Evolutionary conservation across 257 asterid genomes (phyloP).

Genomic region (Nicotiana paniculata): DNA sequence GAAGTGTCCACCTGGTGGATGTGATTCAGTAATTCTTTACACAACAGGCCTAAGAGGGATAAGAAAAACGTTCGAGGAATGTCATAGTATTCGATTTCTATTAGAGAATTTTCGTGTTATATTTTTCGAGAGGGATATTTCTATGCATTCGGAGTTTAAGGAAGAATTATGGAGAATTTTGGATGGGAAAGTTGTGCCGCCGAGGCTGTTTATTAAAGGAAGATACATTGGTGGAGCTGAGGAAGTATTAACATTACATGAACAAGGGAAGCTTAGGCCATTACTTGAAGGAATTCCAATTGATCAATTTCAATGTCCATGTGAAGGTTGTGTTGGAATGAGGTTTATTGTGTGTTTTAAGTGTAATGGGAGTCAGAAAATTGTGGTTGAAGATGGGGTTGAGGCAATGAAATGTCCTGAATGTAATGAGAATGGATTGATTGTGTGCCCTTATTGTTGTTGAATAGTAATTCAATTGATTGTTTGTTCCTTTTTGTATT

Average conservation of each 20-base stretch:
- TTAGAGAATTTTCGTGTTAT: slow-evolving; percentile 48
- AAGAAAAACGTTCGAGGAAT: slow-evolving; percentile 77
- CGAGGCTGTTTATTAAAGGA: slow-evolving; percentile 77
- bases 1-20: slow-evolving; percentile 79
- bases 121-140: slow-evolving; percentile 74
- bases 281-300: slow-evolving; percentile 64
- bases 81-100: slow-evolving; percentile 54
- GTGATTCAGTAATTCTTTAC: slow-evolving; percentile 60
- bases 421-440: slow-evolving; percentile 43
- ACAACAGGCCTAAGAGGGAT: slow-evolving; percentile 88
- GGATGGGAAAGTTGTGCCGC: slow-evolving; percentile 58
- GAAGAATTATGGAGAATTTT: slow-evolving; percentile 66
- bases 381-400: slow-evolving; percentile 33
- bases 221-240: slow-evolving; percentile 95
- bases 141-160: slow-evolving; percentile 79
- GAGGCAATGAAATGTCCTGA: slow-evolving; percentile 38
- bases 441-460: slow-evolving; percentile 71
- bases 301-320: slow-evolving; percentile 36
- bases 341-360: slow-evolving; percentile 74
- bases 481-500: neutral
- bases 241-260: slow-evolving; percentile 67
- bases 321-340: slow-evolving; percentile 74
- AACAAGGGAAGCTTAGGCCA: slow-evolving; percentile 70
- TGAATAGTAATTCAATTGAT: slow-evolving; percentile 23
- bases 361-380: slow-evolving; percentile 78